Conservation (phyloP, 345 rosid genomes). For the Citrus australasica region DNA sequence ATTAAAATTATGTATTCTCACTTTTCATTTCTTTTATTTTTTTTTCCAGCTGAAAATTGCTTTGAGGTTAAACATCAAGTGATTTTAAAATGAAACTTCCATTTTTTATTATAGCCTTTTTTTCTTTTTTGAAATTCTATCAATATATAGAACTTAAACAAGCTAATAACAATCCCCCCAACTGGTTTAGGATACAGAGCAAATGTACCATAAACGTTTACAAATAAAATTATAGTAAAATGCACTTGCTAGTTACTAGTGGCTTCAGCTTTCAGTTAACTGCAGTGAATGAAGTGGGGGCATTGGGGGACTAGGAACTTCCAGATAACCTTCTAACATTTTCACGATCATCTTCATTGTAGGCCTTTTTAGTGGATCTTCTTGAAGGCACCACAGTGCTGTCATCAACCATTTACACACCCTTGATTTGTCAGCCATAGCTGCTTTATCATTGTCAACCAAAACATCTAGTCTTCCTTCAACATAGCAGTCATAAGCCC, state of each 20-base stretch:
- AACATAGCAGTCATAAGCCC: constrained; percentile 20
- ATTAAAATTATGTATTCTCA: too few relatives aligned
- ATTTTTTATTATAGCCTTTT: too few relatives aligned
- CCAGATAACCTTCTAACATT: constrained; percentile 21
- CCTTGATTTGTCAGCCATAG: constrained; percentile 8
- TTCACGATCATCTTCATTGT: constrained; percentile 16
- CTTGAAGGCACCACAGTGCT: constrained; percentile 28
- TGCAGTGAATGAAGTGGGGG: background rate
- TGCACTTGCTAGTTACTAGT: too few relatives aligned
- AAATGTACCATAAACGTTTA: background rate
- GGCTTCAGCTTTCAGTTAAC: background rate
- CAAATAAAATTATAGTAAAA: background rate
- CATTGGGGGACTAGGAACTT: constrained; percentile 18
- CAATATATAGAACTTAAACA: background rate
- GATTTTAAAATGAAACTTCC: too few relatives aligned
- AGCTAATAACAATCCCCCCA: background rate
- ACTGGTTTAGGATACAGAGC: background rate
- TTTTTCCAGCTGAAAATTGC: too few relatives aligned
- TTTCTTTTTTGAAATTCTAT: background rate
- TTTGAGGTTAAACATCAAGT: too few relatives aligned
- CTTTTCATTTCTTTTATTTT: too few relatives aligned
- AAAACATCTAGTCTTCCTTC: constrained; percentile 14
- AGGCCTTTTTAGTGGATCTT: constrained; percentile 25
- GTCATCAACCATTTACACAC: constrained; percentile 14
- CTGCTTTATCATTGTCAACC: constrained; percentile 7